A percentile compares a stretch with the other conserved stretches of the same genome.
These are phyloP conservation scores for Novymonas esmeraldas DNA, from an alignment of 208 protist species.

Conservation along the genomic window DNA sequence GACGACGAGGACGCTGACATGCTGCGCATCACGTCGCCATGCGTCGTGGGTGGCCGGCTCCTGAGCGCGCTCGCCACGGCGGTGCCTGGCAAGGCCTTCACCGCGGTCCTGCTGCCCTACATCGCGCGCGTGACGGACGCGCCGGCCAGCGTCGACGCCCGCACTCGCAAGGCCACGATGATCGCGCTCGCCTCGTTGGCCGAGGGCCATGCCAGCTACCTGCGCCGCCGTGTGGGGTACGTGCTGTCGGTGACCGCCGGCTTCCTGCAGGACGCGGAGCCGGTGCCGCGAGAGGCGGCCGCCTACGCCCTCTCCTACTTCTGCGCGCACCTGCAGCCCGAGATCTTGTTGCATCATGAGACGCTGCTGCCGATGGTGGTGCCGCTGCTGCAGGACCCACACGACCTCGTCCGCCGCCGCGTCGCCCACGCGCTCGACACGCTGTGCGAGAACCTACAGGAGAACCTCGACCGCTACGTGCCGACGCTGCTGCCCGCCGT, in stretches of 20 bases:
- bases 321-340: constrained; percentile 77
- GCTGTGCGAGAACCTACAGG: constrained; percentile 79
- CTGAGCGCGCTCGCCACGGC: constrained; percentile 60
- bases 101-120: constrained; percentile 58
- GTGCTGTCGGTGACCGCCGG: constrained; percentile 63
- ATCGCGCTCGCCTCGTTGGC: constrained; percentile 72
- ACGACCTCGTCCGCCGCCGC: constrained; percentile 70
- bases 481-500: constrained; percentile 58
- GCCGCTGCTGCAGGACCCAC: constrained; percentile 64
- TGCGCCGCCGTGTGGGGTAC: constrained; percentile 74
- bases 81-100: constrained; percentile 64
- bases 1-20: constrained; percentile 53
- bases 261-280: constrained; percentile 53
- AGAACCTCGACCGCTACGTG: constrained; percentile 84
- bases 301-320: constrained; percentile 78
- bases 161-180: constrained; percentile 74
- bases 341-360: constrained; percentile 79
- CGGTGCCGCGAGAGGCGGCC: constrained; percentile 74
- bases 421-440: constrained; percentile 76
- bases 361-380: constrained; percentile 72
- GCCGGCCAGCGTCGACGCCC: constrained; percentile 23
- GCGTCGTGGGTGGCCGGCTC: constrained; percentile 69
- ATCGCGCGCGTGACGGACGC: constrained; percentile 50
- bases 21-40: constrained; percentile 64
- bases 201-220: constrained; percentile 64